Evolutionary conservation across 768 basidiomycete genomes (phyloP), one percentile per base, ranked within the genome.

Genomic region (Tephrocybe sp.): DNA sequence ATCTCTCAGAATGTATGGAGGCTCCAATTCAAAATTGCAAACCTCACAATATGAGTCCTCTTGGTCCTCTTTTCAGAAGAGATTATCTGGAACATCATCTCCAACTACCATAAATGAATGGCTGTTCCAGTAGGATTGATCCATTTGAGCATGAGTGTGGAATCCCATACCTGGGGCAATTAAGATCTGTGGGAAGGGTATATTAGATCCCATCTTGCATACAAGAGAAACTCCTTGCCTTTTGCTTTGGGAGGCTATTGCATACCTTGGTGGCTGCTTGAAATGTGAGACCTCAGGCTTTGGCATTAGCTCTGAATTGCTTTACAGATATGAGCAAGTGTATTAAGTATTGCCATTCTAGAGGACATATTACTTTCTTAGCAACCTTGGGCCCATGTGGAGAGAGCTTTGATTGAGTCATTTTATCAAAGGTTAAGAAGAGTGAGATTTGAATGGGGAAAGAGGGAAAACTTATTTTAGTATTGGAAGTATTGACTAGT

Each of bases 141-240:
- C 32, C 25, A 53, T 53, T 14, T 12, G 40, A 4, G 46, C 51
- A 17, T 48, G 51, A 14, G 37, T 41, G 25, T 48, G 47, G 11
- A 50, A 50, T 15, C 48, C 54, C 48, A 45, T 45, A 1, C 54
- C 48, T 28, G 45, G 52, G 4, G 52, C 45, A 11, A 53, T 28
- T 14, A 44, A 23, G 15, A 24, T 17, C 52, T 53, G n/a, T n/a
- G n/a, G 12, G 25, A 7, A 20, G 3, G 26, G 12, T 23, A 20
- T 11, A 45, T 34, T 17, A 34, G 32, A 33, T 12, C 5, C 12
- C 7, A 5, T 15, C 34, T 9, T 36, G 4, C 34, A 17, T 15
- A 36, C 10, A n/a, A 14, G n/a, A n/a, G n/a, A n/a, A n/a, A n/a
- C n/a, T 28, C 37, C 15, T 26, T 40, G 21, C 30, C 45, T 45